Conservation (phyloP, 139 green algal genomes). For the Chlorella sp. region DNA sequence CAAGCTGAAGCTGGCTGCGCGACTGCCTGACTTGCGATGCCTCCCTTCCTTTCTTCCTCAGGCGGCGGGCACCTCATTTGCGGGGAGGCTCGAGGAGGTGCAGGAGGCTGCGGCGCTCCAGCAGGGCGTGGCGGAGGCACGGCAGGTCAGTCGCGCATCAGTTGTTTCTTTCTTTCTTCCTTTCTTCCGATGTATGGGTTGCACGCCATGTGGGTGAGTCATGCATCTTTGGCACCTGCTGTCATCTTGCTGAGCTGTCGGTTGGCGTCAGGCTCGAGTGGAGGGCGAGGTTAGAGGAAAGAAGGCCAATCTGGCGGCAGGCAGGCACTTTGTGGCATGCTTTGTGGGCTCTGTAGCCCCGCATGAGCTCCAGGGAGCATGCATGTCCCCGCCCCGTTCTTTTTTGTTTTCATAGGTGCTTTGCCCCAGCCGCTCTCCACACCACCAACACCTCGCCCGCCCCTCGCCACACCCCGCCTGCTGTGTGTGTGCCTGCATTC, state of each 20-base stretch:
- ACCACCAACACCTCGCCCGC: neutral
- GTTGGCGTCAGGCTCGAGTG: neutral
- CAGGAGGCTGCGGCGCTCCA: constrained; percentile 27
- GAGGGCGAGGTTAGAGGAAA: no score
- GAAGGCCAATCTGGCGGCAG: no score
- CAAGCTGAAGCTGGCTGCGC: no score
- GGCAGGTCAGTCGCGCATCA: constrained; percentile 21
- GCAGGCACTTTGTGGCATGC: no score
- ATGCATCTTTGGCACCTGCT: neutral
- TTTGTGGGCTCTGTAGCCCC: no score
- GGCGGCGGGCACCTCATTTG: constrained; percentile 40
- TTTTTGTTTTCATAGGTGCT: no score
- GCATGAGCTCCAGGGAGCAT: no score
- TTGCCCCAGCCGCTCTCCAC: no score
- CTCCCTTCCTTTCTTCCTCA: neutral
- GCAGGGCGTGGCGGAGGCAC: constrained; percentile 23
- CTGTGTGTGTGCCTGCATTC: neutral
- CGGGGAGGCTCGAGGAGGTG: constrained; percentile 34
- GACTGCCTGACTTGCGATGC: neutral
- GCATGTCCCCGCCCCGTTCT: no score
- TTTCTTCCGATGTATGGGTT: no score
- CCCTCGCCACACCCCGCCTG: neutral
- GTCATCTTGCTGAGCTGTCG: neutral
- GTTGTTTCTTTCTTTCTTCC: no score
- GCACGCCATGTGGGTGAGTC: neutral